Percentiles rank a stretch among this genome's conserved stretches.
These are phyloP conservation scores for Lactarius vividus DNA, from an alignment of 768 basidiomycete species.

Conservation along the genomic window DNA sequence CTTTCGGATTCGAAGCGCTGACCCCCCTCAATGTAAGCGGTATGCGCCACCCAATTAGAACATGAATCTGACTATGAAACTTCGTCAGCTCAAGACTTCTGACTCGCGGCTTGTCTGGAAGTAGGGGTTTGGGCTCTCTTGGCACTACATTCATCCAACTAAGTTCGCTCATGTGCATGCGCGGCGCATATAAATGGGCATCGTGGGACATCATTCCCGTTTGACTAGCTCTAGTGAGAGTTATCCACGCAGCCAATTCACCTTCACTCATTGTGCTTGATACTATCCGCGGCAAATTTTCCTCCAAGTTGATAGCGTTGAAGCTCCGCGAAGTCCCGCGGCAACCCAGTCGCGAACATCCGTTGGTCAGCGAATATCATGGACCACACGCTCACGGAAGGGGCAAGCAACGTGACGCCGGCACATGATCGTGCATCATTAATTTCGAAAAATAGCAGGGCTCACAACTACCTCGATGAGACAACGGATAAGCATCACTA, in stretches of 20 bases:
- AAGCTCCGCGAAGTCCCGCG: constrained; percentile 31
- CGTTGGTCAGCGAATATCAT: constrained; percentile 34
- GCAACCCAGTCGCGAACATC: constrained; percentile 36
- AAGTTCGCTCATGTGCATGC: background rate
- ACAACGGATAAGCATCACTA: background rate
- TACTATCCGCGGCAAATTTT: background rate
- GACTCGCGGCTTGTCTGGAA: background rate
- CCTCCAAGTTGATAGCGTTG: constrained; percentile 29
- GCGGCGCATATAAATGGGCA: background rate
- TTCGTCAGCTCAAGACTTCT: constrained; percentile 29
- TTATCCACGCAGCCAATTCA: background rate
- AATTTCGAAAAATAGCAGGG: background rate
- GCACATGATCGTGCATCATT: background rate
- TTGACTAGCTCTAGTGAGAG: background rate
- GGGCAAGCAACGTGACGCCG: background rate
- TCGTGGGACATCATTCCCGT: background rate
- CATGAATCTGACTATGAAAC: constrained; percentile 19
- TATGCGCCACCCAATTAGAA: background rate
- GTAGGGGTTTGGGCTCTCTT: background rate
- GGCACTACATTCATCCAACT: background rate
- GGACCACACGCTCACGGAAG: constrained; percentile 32
- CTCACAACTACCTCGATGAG: background rate
- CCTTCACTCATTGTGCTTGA: constrained; percentile 23
- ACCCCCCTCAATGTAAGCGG: constrained; percentile 3
- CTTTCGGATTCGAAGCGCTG: constrained; percentile 30